Evolutionary conservation across 2,329 filamentous ascomycete genomes (phyloP).

Genomic region (Pseudomassariella vexata): DNA sequence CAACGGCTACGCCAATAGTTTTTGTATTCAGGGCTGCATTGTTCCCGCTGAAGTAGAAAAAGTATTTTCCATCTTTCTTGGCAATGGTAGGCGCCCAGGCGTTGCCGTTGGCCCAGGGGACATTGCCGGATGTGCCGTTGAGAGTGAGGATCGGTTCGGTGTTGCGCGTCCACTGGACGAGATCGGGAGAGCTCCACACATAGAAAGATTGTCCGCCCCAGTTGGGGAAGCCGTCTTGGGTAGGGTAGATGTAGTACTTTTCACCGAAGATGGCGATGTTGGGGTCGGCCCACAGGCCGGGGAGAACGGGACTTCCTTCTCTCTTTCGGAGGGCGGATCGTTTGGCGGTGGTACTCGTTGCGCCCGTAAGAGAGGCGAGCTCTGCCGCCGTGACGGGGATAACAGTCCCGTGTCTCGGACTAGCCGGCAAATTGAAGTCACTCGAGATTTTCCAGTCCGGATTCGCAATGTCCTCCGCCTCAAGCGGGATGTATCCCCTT

Average conservation of each 20-base stretch:
- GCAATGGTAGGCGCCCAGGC: conserved; percentile 63
- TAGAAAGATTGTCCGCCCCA: conserved; percentile 43
- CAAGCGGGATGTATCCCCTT: conserved; percentile 47
- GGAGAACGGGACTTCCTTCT: conserved; percentile 28
- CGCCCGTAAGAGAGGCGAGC: conserved; percentile 25
- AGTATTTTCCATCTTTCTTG: conserved; percentile 54
- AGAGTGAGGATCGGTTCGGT: conserved; percentile 36
- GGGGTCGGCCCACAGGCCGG: conserved; percentile 37
- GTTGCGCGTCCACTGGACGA: conserved; percentile 34
- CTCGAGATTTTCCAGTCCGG: conserved; percentile 41
- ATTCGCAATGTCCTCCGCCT: conserved; percentile 41
- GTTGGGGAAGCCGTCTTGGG: conserved; percentile 36
- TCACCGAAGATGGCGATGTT: conserved; percentile 38
- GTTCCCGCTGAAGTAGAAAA: conserved; percentile 54
- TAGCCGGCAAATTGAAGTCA: conserved; percentile 39
- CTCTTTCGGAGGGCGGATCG: conserved; percentile 7
- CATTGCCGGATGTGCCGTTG: conserved; percentile 40
- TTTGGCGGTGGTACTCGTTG: conserved; percentile 8
- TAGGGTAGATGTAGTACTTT: conserved; percentile 41
- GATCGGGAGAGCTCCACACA: conserved; percentile 38
- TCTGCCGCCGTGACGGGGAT: conserved; percentile 43
- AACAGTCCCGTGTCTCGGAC: conserved; percentile 49
- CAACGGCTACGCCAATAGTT: conserved; percentile 56
- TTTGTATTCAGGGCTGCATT: conserved; percentile 49
- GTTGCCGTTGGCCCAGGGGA: conserved; percentile 61